Percentiles rank a stretch among this genome's conserved stretches.
Evolutionary conservation across 2,329 filamentous ascomycete species (phyloP).

Genomic region (Paradendryphiella salina): DNA sequence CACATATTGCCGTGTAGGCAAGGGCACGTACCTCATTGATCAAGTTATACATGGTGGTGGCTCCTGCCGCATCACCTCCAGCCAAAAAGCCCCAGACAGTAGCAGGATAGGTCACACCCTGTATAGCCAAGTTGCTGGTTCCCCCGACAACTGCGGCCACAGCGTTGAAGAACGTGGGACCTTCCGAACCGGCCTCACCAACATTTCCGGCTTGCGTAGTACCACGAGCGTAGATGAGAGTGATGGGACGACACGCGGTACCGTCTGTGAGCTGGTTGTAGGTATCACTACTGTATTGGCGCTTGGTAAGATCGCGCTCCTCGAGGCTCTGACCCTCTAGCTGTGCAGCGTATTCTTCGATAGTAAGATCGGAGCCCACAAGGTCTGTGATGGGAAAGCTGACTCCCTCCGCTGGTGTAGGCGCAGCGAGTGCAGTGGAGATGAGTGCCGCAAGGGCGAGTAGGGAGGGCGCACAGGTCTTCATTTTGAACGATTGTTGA

Average conservation of each 20-base stretch:
- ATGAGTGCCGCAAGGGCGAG: slow-evolving; percentile 24
- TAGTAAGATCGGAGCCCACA: slow-evolving; percentile 27
- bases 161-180: slow-evolving; percentile 55
- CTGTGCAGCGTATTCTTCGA: slow-evolving; percentile 29
- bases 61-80: slow-evolving; percentile 52
- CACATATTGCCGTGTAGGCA: neutral
- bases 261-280: slow-evolving; percentile 40
- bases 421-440: slow-evolving; percentile 20
- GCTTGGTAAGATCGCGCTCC: slow-evolving; percentile 19
- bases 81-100: slow-evolving; percentile 49
- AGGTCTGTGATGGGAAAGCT: slow-evolving; percentile 37
- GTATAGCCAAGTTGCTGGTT: slow-evolving; percentile 52
- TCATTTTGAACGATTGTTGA: slow-evolving; percentile 21
- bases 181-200: slow-evolving; percentile 50
- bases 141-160: slow-evolving; percentile 49
- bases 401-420: slow-evolving; percentile 21
- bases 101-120: slow-evolving; percentile 60
- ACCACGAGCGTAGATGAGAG: slow-evolving; percentile 60
- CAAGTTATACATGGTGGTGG: slow-evolving; percentile 49
- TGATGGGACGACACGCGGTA: slow-evolving; percentile 51
- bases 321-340: slow-evolving; percentile 22
- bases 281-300: slow-evolving; percentile 29
- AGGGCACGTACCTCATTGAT: slow-evolving; percentile 41
- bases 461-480: slow-evolving; percentile 21
- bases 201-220: slow-evolving; percentile 59